Evolutionary conservation across 2,329 filamentous ascomycete species (phyloP).

Genomic region (Spiromastix sp.): DNA sequence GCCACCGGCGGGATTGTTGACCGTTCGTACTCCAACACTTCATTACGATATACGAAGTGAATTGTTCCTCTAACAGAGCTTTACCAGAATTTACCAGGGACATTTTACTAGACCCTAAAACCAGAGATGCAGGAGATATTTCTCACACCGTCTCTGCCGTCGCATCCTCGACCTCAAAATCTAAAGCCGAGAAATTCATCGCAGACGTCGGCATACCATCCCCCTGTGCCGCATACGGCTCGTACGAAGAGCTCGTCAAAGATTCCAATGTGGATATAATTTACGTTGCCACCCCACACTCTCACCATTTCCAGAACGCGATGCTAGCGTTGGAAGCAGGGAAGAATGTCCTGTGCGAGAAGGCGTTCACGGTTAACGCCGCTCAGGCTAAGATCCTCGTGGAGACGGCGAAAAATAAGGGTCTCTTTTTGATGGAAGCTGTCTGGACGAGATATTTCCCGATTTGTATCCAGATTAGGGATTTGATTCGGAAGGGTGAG

Average conservation of each 20-base stretch:
- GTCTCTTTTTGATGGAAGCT: constrained; percentile 71
- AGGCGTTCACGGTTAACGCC: constrained; percentile 78
- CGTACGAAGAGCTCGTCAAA: constrained; percentile 69
- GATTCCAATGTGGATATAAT: constrained; percentile 74
- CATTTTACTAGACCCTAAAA: constrained; percentile 61
- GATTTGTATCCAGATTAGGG: constrained; percentile 58
- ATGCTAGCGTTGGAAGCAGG: constrained; percentile 75
- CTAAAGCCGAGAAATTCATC: constrained; percentile 63
- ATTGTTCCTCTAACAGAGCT: background rate
- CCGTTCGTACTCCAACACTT: constrained; percentile 18
- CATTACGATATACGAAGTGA: too few relatives aligned
- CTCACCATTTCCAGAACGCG: constrained; percentile 84
- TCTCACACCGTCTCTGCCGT: constrained; percentile 69
- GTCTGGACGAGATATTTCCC: constrained; percentile 90
- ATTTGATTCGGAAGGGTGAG: constrained; percentile 46
- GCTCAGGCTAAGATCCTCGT: constrained; percentile 63
- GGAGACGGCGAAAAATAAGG: constrained; percentile 61
- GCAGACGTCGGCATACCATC: constrained; percentile 57
- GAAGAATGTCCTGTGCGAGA: constrained; percentile 86
- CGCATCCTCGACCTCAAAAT: constrained; percentile 63
- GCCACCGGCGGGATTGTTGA: constrained; percentile 36
- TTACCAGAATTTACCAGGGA: constrained; percentile 59
- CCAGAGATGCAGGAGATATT: constrained; percentile 60
- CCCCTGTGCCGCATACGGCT: constrained; percentile 63
- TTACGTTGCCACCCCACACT: constrained; percentile 84